Evolutionary conservation across 495 filamentous ascomycete species (phyloP).

Genomic region (Annulohypoxylon maeteangense): DNA sequence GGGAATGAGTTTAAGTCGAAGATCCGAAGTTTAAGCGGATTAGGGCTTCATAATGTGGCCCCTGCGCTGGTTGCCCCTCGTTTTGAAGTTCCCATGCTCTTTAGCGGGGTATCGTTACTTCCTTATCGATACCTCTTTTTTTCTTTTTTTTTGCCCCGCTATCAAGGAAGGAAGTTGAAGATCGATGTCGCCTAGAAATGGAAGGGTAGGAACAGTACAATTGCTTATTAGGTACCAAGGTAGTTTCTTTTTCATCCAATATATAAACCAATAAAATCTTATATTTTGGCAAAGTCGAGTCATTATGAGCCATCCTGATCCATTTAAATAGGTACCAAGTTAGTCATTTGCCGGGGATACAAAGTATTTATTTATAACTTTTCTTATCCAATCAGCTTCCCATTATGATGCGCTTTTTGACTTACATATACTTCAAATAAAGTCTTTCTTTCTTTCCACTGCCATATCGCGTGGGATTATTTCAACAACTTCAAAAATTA

Average conservation of each 20-base stretch:
- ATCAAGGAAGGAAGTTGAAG: constrained; percentile 14
- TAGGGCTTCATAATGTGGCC: constrained; percentile 42
- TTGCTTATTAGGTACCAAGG: not conserved
- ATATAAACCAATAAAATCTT: not conserved
- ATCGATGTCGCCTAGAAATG: constrained; percentile 14
- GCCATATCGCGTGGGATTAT: not conserved
- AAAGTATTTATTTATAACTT: not conserved
- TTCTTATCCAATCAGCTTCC: constrained; percentile 11
- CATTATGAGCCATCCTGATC: not conserved
- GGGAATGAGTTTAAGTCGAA: constrained; percentile 9
- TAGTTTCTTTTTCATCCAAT: not conserved
- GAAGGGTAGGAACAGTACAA: not conserved
- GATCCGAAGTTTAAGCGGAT: constrained; percentile 47
- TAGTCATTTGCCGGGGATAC: constrained; percentile 21
- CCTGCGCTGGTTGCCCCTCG: constrained; percentile 18
- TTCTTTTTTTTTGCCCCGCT: constrained; percentile 27
- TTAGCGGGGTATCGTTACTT: constrained; percentile 27
- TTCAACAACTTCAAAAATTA: not conserved
- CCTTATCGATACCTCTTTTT: constrained; percentile 33
- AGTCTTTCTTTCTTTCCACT: not conserved
- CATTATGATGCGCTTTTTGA: constrained; percentile 8
- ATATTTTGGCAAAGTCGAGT: not conserved
- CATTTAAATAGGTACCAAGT: constrained; percentile 1
- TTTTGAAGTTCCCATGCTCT: not conserved
- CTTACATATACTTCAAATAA: constrained; percentile 10